A percentile compares a stretch with the other conserved stretches of the same genome.
Conservation (phyloP, 768 basidiomycete species). For the Saitozyma podzolica region DNA sequence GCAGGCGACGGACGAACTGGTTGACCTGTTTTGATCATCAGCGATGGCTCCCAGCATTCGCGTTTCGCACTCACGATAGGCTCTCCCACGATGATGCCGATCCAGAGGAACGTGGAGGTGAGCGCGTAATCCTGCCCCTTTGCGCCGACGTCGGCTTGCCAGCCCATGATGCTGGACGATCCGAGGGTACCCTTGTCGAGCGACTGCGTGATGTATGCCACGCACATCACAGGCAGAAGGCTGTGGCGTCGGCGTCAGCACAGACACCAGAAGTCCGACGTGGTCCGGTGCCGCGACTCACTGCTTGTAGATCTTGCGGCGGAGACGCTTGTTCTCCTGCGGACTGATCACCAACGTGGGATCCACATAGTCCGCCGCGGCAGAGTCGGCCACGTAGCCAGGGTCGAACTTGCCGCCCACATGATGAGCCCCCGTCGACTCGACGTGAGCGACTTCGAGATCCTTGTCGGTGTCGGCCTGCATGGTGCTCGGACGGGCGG, state of each 20-base stretch:
- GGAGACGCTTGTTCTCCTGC: slow-evolving; percentile 47
- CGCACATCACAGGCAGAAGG: slow-evolving; percentile 20
- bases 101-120: slow-evolving; percentile 37
- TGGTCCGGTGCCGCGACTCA: slow-evolving; percentile 1
- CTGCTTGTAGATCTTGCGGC: slow-evolving; percentile 22
- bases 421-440: no score
- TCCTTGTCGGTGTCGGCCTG: no score
- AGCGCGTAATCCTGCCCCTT: slow-evolving; percentile 33
- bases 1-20: slow-evolving; percentile 31
- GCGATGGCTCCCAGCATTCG: neutral
- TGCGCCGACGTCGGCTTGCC: slow-evolving; percentile 23
- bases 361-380: slow-evolving; percentile 27
- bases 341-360: slow-evolving; percentile 25
- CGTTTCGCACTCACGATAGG: slow-evolving; percentile 20
- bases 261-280: neutral
- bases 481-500: no score
- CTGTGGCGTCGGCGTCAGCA: slow-evolving; percentile 6
- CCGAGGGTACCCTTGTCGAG: slow-evolving; percentile 37
- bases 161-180: slow-evolving; percentile 31
- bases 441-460: no score
- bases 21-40: slow-evolving; percentile 18
- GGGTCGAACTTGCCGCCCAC: no score
- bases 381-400: slow-evolving; percentile 17
- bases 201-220: slow-evolving; percentile 29
- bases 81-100: slow-evolving; percentile 38